Base-by-base conservation (phyloP, 805 yeast genomes). In the Metschnikowia gelsemii region DNA sequence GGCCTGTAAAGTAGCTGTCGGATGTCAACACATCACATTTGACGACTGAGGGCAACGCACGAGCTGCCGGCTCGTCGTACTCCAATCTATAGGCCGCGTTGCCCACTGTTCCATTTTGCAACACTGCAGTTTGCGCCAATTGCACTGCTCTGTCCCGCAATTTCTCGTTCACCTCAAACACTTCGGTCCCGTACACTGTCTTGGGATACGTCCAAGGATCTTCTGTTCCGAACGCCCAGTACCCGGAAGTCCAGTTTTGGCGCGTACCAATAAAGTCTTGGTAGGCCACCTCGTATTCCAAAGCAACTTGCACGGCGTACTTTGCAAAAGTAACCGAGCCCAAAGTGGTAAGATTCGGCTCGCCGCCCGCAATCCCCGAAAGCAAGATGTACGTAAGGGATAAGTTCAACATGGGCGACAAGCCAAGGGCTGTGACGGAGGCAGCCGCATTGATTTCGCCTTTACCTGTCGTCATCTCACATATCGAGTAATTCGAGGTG, bases 391-490 rank as follows among this genome's bases (percentile, higher is more conserved):
- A 80, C 31, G 86, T 78, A 52, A 74, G 70, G 29, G 77, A 56
- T 37, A 80, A 67, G 55, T 80, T 82, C 47, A 80, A 80, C 40
- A 66, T 51, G 28, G 83, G 78, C 43, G 69, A 67, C 55, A 78
- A 64, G 11, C 73, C 57, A 47, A 80, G 60, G 4, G 85, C 81
- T 32, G 75, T 69, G 46, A 80, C 54, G 19, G 83, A 66, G 21
- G 79, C 49, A 13, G 86, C 85, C 25, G 86, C 86, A 53, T 80
- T 80, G 50, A 79, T 72, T 58, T 80, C 84, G 48, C 80, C 81
- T 62, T 79, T 85, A 40, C 87, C 87, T n/a, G 82, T 76, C 35
- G 83, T 78, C 39, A 79, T 55, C 54, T 78, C 79, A 66, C 85
- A 80, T 16, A 80, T 57, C 21, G 73, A 56, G 62, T 69, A 73